These are phyloP conservation scores for Trichosporon sp. DNA, from an alignment of 1,284 basidiomycete species.

Conservation along the genomic window DNA sequence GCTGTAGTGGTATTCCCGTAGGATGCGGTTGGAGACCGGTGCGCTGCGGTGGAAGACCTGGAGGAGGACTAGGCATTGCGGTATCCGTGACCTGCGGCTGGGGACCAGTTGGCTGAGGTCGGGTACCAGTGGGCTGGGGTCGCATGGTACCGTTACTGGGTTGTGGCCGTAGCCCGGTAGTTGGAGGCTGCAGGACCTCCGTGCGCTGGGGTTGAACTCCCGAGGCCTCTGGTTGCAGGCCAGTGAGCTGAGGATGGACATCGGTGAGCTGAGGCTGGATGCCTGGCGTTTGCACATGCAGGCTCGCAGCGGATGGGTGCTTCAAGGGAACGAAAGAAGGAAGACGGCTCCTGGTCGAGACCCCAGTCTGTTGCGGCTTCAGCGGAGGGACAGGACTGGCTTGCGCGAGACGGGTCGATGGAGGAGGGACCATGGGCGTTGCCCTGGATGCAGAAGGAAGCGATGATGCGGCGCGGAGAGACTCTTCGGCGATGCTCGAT, in stretches of 20 bases:
- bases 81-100: neutral
- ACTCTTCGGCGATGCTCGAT: slow-evolving; percentile 3
- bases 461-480: neutral
- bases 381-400: neutral
- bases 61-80: neutral
- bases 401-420: neutral
- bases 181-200: neutral
- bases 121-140: neutral
- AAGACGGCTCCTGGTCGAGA: neutral
- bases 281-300: neutral
- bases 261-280: neutral
- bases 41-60: neutral
- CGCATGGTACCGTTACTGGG: neutral
- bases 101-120: neutral
- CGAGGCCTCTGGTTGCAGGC: neutral
- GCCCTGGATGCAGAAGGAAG: neutral
- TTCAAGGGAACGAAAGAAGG: neutral
- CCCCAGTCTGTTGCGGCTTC: neutral
- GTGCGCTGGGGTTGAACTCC: neutral
- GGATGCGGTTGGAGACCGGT: neutral
- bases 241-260: neutral
- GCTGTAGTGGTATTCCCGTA: neutral
- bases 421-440: neutral
- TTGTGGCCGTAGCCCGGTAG: neutral
- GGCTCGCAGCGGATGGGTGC: too few species aligned